These are phyloP conservation scores for Ophiostoma ulmi DNA, from an alignment of 2,329 filamentous ascomycete species.

Conservation along the genomic window DNA sequence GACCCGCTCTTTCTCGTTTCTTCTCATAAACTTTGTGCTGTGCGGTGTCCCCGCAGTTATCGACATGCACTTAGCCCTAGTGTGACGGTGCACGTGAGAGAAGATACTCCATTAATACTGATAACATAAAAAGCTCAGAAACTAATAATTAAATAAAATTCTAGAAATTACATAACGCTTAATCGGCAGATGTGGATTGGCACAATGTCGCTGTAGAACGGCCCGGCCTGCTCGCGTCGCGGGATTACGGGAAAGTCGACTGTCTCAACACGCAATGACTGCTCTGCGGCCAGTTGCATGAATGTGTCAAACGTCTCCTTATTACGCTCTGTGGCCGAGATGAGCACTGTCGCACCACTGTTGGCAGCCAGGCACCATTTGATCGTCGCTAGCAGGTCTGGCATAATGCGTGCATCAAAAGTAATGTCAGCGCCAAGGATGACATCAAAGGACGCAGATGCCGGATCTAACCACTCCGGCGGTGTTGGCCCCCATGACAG, in stretches of 20 bases:
- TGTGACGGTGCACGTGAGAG: background rate
- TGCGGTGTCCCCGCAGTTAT: background rate
- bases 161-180: background rate
- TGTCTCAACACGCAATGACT: slow-evolving; percentile 40
- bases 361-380: slow-evolving; percentile 45
- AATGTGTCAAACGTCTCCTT: slow-evolving; percentile 63
- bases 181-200: slow-evolving; percentile 51
- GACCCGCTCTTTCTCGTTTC: background rate
- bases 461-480: background rate
- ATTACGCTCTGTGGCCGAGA: slow-evolving; percentile 68
- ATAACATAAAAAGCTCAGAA: background rate
- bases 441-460: slow-evolving; percentile 48
- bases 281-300: slow-evolving; percentile 48
- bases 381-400: slow-evolving; percentile 56
- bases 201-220: slow-evolving; percentile 58
- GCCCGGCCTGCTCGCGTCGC: slow-evolving; percentile 48
- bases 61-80: background rate
- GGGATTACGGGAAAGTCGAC: slow-evolving; percentile 41
- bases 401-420: slow-evolving; percentile 62
- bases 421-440: slow-evolving; percentile 74
- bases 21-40: background rate
- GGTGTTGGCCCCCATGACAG: slow-evolving; percentile 54
- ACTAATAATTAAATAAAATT: background rate
- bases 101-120: background rate
- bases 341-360: slow-evolving; percentile 54